Evolutionary conservation across 257 asterid genomes (phyloP).

Genomic region (Ehretia macrophylla): DNA sequence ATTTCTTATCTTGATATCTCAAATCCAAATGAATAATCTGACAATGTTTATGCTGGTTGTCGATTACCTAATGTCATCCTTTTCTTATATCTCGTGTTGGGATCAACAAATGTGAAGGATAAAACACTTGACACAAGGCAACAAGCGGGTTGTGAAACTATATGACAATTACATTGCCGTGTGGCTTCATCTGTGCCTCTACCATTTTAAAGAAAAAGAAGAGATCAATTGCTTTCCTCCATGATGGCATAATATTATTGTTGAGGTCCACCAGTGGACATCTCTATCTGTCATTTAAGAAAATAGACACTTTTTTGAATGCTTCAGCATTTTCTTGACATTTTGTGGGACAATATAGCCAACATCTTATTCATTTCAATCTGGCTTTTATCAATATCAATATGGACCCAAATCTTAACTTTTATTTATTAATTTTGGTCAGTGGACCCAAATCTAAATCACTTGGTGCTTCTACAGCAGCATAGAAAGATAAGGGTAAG

Average conservation of each 20-base stretch:
- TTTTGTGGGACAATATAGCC: not conserved
- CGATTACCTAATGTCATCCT: too few species aligned
- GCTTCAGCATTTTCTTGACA: not conserved
- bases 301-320: not conserved
- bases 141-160: too few species aligned
- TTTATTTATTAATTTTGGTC: too few species aligned
- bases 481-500: too few species aligned
- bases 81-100: too few species aligned
- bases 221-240: not conserved
- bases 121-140: too few species aligned
- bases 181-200: not conserved
- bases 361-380: not conserved
- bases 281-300: not conserved
- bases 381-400: not conserved
- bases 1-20: too few species aligned
- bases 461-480: too few species aligned
- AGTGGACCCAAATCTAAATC: not conserved
- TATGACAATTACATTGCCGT: not conserved
- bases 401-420: not conserved
- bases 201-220: not conserved
- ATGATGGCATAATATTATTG: not conserved
- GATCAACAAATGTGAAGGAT: too few species aligned
- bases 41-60: too few species aligned
- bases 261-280: not conserved
- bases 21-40: too few species aligned